phyloP scores from a whole-genome alignment of 2,329 filamentous ascomycete species.

The Penicillium brasilianum region DNA sequence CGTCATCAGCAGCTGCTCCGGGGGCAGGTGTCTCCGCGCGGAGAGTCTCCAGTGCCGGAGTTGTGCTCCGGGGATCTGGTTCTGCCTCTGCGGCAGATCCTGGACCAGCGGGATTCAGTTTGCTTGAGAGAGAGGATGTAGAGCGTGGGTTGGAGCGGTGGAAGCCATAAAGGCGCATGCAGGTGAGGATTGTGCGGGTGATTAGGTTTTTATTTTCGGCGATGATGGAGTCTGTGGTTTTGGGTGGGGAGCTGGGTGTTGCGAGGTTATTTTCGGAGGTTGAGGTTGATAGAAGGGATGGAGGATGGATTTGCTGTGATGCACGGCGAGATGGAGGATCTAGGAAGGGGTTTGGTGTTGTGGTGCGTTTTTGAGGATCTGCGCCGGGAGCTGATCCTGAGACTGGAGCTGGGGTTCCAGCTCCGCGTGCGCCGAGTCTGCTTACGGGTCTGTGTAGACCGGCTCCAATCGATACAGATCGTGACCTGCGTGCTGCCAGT shows the following conservation, averaged over 20 bases:
- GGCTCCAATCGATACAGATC: slow-evolving; percentile 42
- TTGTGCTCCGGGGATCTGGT: slow-evolving; percentile 15
- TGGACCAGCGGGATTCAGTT: slow-evolving; percentile 3
- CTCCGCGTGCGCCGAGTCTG: slow-evolving; percentile 21
- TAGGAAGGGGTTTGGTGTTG: slow-evolving; percentile 35
- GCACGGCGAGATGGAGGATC: slow-evolving; percentile 27
- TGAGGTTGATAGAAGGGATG: slow-evolving; percentile 25
- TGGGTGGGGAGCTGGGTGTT: slow-evolving; percentile 29
- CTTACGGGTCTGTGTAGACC: slow-evolving; percentile 31
- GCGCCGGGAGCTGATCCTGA: slow-evolving; percentile 7
- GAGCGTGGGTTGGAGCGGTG: slow-evolving; percentile 40
- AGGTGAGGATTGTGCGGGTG: slow-evolving; percentile 50
- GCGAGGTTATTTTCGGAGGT: slow-evolving; percentile 22
- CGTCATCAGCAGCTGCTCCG: slow-evolving; percentile 37
- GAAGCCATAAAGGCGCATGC: slow-evolving; percentile 51
- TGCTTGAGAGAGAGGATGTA: slow-evolving; percentile 27
- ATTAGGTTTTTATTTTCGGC: slow-evolving; percentile 48
- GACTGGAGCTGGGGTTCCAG: slow-evolving; percentile 6
- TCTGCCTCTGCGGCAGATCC: slow-evolving; percentile 16
- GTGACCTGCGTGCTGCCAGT: slow-evolving; percentile 35
- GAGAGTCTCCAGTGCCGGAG: slow-evolving; percentile 18
- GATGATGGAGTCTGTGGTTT: slow-evolving; percentile 38
- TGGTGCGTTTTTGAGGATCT: slow-evolving; percentile 29
- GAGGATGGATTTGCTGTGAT: slow-evolving; percentile 16
- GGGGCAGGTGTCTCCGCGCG: slow-evolving; percentile 29